A percentile compares a stretch with the other conserved stretches of the same genome.
Conservation (phyloP, 768 basidiomycete genomes). For the Exsudoporus frostii region DNA sequence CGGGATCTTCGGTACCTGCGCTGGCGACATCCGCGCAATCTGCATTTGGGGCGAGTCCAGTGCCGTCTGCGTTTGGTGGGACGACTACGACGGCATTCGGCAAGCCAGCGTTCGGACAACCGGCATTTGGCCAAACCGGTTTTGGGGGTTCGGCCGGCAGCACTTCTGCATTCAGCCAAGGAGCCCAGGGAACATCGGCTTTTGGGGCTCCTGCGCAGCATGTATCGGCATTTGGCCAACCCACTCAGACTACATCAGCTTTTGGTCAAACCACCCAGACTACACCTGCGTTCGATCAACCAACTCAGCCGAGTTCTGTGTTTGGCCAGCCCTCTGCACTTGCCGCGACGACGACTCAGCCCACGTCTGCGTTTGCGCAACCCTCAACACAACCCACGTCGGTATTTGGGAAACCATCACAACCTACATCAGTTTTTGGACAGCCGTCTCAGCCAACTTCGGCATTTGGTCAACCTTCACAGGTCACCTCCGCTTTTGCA, state of each 20-base stretch:
- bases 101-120: conserved; percentile 34
- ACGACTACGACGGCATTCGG: conserved; percentile 22
- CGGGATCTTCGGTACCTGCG: conserved; percentile 16
- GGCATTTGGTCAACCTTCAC: conserved; percentile 36
- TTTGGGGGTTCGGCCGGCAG: conserved; percentile 19
- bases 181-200: conserved; percentile 26
- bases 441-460: conserved; percentile 33
- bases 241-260: conserved; percentile 32
- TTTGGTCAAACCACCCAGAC: conserved; percentile 35
- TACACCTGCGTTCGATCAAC: conserved; percentile 31
- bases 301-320: conserved; percentile 32
- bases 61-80: conserved; percentile 33
- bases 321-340: conserved; percentile 41
- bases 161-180: conserved; percentile 29
- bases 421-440: conserved; percentile 27
- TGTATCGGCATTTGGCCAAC: conserved; percentile 38
- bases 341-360: conserved; percentile 30
- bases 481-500: conserved; percentile 28
- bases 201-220: conserved; percentile 35
- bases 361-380: conserved; percentile 24
- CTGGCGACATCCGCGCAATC: conserved; percentile 32
- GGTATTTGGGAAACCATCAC: conserved; percentile 35
- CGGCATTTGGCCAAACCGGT: conserved; percentile 39
- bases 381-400: conserved; percentile 29
- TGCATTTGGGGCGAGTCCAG: conserved; percentile 36